phyloP scores from a whole-genome alignment of 352 stramenopile genomes.

The Globisporangium lucens region DNA sequence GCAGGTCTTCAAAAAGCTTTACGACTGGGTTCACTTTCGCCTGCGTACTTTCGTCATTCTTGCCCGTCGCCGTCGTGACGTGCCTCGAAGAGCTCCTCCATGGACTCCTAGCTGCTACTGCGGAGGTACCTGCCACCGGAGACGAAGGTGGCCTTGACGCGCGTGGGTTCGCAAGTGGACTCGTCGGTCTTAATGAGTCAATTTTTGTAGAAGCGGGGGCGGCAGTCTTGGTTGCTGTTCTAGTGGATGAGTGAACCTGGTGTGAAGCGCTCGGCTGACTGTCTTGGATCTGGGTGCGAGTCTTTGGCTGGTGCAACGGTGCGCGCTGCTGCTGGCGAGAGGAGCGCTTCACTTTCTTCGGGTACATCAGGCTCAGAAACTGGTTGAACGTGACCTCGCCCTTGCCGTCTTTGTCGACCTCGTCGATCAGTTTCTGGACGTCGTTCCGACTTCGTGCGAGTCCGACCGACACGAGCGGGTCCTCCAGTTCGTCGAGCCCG shows the following conservation, averaged over 20 bases:
- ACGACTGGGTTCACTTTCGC: conserved; percentile 52
- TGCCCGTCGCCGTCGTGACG: background rate
- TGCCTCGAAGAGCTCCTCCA: background rate
- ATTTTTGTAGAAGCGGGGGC: background rate
- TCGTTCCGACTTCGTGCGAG: conserved; percentile 71
- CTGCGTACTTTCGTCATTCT: background rate
- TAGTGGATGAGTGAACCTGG: background rate
- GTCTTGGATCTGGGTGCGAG: conserved; percentile 2
- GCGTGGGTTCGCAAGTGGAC: conserved; percentile 1
- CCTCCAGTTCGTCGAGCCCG: conserved; percentile 78
- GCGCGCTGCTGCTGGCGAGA: conserved; percentile 21
- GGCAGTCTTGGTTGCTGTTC: background rate
- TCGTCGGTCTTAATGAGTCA: conserved; percentile 1
- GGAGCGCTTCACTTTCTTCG: conserved; percentile 36
- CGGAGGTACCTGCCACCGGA: background rate
- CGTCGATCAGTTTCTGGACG: conserved; percentile 68
- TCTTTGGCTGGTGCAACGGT: conserved; percentile 52
- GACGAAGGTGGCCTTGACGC: background rate
- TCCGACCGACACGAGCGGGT: conserved; percentile 86
- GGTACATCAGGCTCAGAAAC: conserved; percentile 72
- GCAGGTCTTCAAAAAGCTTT: conserved; percentile 76
- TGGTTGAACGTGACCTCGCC: conserved; percentile 73
- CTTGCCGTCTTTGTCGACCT: conserved; percentile 59
- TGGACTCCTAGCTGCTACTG: background rate
- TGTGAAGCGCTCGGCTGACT: background rate